Evolutionary conservation across 148 eudicot genomes (phyloP).

Genomic region (Dianthus caryophyllus): DNA sequence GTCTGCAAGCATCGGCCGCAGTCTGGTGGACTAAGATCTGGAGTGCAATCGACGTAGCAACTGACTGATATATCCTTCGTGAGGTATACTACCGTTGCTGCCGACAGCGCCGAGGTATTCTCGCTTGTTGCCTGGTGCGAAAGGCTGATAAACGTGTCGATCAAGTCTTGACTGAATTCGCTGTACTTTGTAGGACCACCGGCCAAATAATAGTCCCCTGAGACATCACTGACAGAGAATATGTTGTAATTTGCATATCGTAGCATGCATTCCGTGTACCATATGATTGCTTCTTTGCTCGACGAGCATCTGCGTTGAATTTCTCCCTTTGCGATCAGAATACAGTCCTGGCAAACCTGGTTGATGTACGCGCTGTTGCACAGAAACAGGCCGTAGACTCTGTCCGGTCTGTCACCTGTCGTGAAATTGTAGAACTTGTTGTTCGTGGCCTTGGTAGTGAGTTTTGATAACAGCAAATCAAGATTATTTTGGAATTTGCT

Average conservation of each 20-base stretch:
- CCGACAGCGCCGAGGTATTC: conserved; percentile 17
- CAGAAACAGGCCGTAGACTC: conserved; percentile 27
- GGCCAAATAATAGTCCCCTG: background rate
- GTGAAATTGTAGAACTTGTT: conserved; percentile 23
- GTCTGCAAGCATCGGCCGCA: conserved; percentile 24
- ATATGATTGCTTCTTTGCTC: conserved; percentile 22
- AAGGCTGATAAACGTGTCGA: conserved; percentile 10
- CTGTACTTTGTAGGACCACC: background rate
- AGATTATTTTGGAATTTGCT: conserved; percentile 23
- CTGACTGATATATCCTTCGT: background rate
- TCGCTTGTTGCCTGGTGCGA: conserved; percentile 9
- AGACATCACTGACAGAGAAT: conserved; percentile 16
- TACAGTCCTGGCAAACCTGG: conserved; percentile 22
- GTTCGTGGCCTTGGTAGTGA: conserved; percentile 14
- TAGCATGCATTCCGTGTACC: conserved; percentile 27
- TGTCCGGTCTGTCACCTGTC: conserved; percentile 11
- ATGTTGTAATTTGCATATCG: conserved; percentile 23
- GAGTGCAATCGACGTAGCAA: conserved; percentile 24
- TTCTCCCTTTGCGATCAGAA: conserved; percentile 18
- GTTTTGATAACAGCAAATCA: conserved; percentile 16
- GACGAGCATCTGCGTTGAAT: conserved; percentile 21
- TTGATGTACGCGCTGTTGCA: conserved; percentile 12
- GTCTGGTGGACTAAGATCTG: conserved; percentile 16
- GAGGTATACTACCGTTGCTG: conserved; percentile 16
- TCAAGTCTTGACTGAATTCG: conserved; percentile 1